Evolutionary conservation across 2,329 filamentous ascomycete species (phyloP).

Genomic region (Cadophora sp.): DNA sequence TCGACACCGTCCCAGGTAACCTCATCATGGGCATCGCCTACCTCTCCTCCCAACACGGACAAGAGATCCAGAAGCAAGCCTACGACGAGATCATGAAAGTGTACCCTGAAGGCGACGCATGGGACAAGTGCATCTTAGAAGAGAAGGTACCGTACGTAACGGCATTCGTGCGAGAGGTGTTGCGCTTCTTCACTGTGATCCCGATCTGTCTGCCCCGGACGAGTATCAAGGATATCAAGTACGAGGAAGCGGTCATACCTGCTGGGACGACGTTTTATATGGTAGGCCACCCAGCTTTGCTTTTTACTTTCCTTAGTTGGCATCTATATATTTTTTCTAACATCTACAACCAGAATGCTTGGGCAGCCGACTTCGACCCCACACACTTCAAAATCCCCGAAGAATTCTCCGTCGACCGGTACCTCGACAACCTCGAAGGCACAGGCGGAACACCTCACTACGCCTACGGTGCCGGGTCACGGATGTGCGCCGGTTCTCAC

Average conservation of each 20-base stretch:
- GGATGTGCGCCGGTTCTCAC: conserved; percentile 69
- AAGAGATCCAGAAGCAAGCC: conserved; percentile 73
- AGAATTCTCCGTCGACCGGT: conserved; percentile 74
- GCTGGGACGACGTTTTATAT: conserved; percentile 82
- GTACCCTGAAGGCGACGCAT: conserved; percentile 78
- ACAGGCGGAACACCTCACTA: conserved; percentile 67
- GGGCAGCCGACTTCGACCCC: conserved; percentile 76
- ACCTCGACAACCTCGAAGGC: conserved; percentile 59
- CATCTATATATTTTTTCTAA: conserved; percentile 16
- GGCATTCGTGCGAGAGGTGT: conserved; percentile 78
- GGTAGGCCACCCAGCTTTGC: conserved; percentile 50
- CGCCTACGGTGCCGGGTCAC: conserved; percentile 66
- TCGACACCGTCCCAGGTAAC: conserved; percentile 83
- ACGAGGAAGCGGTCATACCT: conserved; percentile 71
- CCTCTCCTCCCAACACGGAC: conserved; percentile 70
- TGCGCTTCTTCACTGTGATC: conserved; percentile 82
- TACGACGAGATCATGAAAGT: conserved; percentile 73
- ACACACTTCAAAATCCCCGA: conserved; percentile 69
- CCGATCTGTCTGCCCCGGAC: conserved; percentile 78
- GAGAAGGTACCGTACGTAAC: conserved; percentile 81
- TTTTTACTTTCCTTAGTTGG: not conserved
- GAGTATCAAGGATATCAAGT: conserved; percentile 75
- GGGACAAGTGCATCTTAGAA: conserved; percentile 74
- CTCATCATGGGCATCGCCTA: conserved; percentile 82
- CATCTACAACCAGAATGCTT: conserved; percentile 63